phyloP scores from a whole-genome alignment of 331 rosid species.

The Saraca asoca region DNA sequence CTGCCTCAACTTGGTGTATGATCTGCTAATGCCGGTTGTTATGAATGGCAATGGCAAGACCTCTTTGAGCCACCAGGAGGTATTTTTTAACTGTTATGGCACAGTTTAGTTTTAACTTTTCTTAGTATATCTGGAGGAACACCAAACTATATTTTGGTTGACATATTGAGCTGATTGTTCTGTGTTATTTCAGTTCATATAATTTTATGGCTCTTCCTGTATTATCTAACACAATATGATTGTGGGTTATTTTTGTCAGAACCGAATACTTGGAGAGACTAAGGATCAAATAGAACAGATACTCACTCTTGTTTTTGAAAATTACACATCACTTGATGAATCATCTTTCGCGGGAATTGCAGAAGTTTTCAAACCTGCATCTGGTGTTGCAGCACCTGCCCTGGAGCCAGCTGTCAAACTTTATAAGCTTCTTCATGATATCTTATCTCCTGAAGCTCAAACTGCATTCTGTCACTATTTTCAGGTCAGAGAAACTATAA shows the following conservation, averaged over 20 bases:
- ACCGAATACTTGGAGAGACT: constrained; percentile 90
- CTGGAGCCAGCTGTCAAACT: constrained; percentile 90
- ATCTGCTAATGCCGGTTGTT: constrained; percentile 72
- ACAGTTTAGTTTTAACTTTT: constrained; percentile 14
- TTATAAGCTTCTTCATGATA: constrained; percentile 85
- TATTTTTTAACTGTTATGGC: constrained; percentile 36
- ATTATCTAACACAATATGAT: constrained; percentile 31
- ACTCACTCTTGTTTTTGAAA: constrained; percentile 76
- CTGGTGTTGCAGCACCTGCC: constrained; percentile 81
- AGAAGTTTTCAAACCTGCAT: constrained; percentile 76
- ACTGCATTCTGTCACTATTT: constrained; percentile 86
- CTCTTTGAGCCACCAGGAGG: constrained; percentile 97
- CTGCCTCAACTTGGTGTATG: constrained; percentile 78
- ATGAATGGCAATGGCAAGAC: constrained; percentile 81
- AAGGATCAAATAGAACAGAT: constrained; percentile 87
- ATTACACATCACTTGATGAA: constrained; percentile 92
- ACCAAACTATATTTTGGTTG: constrained; percentile 8
- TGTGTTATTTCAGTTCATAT: constrained; percentile 30
- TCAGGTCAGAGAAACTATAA: constrained; percentile 63
- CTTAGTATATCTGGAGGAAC: neutral
- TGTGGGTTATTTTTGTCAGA: constrained; percentile 51
- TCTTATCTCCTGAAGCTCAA: constrained; percentile 93
- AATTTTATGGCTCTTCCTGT: constrained; percentile 15
- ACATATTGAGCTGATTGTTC: constrained; percentile 27
- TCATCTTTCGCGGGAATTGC: constrained; percentile 70